These are phyloP conservation scores for Westerdykella aurantiaca DNA, from an alignment of 2,329 filamentous ascomycete species.

Conservation along the genomic window DNA sequence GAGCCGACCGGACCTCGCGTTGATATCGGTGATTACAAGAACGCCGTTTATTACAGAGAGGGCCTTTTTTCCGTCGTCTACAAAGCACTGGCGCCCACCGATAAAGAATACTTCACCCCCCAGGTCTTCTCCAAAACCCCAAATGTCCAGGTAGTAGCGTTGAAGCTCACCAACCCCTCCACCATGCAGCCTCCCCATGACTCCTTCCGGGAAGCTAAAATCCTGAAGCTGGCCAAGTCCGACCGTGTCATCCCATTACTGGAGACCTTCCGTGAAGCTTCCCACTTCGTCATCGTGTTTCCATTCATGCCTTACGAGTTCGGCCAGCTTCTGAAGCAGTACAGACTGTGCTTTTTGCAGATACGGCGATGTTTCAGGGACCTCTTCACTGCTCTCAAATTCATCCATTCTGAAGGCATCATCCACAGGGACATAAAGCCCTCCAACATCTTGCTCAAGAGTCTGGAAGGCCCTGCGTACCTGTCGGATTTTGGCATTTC, in stretches of 20 bases:
- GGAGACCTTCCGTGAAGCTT: constrained; percentile 63
- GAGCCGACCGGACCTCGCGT: constrained; percentile 19
- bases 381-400: constrained; percentile 62
- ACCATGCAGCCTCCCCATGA: constrained; percentile 75
- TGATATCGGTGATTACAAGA: constrained; percentile 51
- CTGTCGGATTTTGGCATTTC: constrained; percentile 90
- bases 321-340: constrained; percentile 56
- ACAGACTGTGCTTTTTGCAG: constrained; percentile 37
- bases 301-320: constrained; percentile 76
- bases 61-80: constrained; percentile 84
- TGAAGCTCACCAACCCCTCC: constrained; percentile 80
- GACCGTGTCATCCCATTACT: constrained; percentile 62
- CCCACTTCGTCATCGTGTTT: constrained; percentile 73
- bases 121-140: constrained; percentile 17
- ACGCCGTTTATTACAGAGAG: constrained; percentile 52
- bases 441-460: constrained; percentile 72
- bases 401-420: constrained; percentile 69
- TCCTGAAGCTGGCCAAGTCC: constrained; percentile 57
- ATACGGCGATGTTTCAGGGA: constrained; percentile 54
- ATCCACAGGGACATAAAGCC: constrained; percentile 95
- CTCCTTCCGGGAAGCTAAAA: constrained; percentile 69
- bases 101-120: constrained; percentile 28
- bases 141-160: constrained; percentile 47
- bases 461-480: constrained; percentile 63
- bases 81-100: constrained; percentile 49